Conservation (phyloP, 1,139 yeast genomes). For the Wickerhamomyces sp. region DNA sequence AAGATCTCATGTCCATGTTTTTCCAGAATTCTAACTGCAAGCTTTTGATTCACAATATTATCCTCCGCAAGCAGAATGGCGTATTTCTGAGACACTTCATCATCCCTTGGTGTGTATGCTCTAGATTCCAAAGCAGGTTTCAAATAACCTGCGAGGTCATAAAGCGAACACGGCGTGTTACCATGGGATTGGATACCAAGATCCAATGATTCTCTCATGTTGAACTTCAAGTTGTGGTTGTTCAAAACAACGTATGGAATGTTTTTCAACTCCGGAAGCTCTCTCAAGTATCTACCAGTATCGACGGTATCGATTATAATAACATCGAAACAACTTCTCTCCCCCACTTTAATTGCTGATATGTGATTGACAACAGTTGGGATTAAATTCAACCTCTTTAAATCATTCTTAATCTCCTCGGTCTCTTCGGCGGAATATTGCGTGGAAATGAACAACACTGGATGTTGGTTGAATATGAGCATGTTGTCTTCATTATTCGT, state of each 20-base stretch:
- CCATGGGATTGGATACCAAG: slow-evolving; percentile 85
- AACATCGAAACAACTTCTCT: slow-evolving; percentile 66
- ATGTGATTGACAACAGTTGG: slow-evolving; percentile 37
- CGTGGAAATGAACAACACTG: slow-evolving; percentile 66
- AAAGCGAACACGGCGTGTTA: slow-evolving; percentile 77
- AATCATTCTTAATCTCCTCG: slow-evolving; percentile 33
- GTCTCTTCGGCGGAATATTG: slow-evolving; percentile 51
- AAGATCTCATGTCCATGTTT: slow-evolving; percentile 78
- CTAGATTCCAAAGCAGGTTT: slow-evolving; percentile 82
- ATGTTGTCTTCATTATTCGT: slow-evolving; percentile 69
- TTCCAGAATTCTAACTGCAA: slow-evolving; percentile 77
- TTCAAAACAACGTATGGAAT: slow-evolving; percentile 75
- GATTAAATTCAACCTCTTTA: slow-evolving; percentile 30
- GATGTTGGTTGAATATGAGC: slow-evolving; percentile 68
- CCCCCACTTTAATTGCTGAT: slow-evolving; percentile 34
- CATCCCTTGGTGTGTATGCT: slow-evolving; percentile 65
- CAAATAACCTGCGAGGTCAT: slow-evolving; percentile 76
- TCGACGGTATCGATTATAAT: slow-evolving; percentile 78
- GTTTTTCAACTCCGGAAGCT: slow-evolving; percentile 70
- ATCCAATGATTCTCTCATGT: slow-evolving; percentile 77
- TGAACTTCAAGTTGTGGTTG: slow-evolving; percentile 71
- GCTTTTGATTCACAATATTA: slow-evolving; percentile 79
- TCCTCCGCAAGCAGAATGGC: slow-evolving; percentile 80
- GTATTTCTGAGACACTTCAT: slow-evolving; percentile 77
- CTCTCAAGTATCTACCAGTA: slow-evolving; percentile 64